Conservation (phyloP, 129 eudicot genomes). For the Escallonia herrerae region DNA sequence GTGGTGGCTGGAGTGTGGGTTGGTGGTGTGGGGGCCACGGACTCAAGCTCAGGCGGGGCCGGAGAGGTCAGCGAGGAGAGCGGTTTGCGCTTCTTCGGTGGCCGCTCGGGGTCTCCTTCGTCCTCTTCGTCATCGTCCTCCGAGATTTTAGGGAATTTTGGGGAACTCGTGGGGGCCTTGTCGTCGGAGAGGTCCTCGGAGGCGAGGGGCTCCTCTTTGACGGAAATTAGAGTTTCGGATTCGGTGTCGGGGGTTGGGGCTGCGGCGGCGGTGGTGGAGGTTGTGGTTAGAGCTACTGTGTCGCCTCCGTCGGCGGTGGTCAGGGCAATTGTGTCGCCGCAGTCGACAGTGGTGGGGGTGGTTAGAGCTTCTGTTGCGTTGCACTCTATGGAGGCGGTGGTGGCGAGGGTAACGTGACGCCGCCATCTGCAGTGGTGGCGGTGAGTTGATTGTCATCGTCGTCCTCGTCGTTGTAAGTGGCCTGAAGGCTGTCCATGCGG, state of each 20-base stretch:
- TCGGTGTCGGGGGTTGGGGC: conserved; percentile 18
- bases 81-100: conserved; percentile 46
- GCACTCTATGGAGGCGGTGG: too few species aligned
- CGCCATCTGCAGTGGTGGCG: conserved; percentile 11
- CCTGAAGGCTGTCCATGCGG: conserved; percentile 46
- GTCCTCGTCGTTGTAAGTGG: conserved; percentile 39
- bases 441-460: conserved; percentile 24
- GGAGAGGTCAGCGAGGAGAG: conserved; percentile 30
- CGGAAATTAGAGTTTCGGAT: conserved; percentile 15
- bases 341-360: conserved; percentile 13
- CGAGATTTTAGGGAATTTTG: conserved; percentile 36
- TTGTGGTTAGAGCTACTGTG: not conserved
- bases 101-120: conserved; percentile 24
- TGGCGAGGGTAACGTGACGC: not conserved
- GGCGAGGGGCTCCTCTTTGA: conserved; percentile 32
- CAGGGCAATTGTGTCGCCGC: conserved; percentile 2
- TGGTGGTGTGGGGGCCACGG: conserved; percentile 14
- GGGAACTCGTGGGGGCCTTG: conserved; percentile 28
- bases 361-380: too few species aligned
- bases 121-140: conserved; percentile 36
- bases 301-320: conserved; percentile 8
- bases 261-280: conserved; percentile 24
- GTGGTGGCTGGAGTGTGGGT: not conserved
- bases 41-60: not conserved
- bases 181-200: conserved; percentile 51